Evolutionary conservation across 352 stramenopile species (phyloP), one percentile per base, ranked within the genome.

Genomic region (Phytophthora pinifolia): DNA sequence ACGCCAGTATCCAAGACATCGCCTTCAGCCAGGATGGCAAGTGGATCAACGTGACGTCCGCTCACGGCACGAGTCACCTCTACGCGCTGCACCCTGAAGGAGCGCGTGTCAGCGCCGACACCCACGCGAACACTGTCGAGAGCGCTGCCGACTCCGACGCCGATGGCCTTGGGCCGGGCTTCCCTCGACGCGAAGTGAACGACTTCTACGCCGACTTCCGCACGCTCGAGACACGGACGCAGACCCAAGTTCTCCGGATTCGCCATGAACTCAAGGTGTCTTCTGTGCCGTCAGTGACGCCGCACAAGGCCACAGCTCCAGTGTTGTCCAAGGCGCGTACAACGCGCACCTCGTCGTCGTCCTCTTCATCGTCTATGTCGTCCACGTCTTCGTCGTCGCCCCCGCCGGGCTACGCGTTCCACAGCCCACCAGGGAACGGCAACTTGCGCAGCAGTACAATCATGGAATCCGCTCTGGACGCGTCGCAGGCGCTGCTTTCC

Each of bases 11-110:
- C 52, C 80, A 87, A 20, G 68, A 94, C 37, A 74, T 96, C 30
- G 65, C 77, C 5, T 91, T 94, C 56, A 94, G 83, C 51, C 72
- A 87, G 27, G 83, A 96, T 51, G 65, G 77, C 32, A 93, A 94
- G 62, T 96, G 86, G 86, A 72, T 94, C 47, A 91, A 76, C 54
- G 81, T 92, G 36, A 94, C 86, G 22, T 93, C 86, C 35, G 71
- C 79, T 2, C 84, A 92, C 33, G 86, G 86, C 36, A 96, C 86
- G 5, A 94, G 83, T 34, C 86, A 96, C 55, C 51, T 96, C 10
- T 96, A 92, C 41, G 80, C 80, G 15, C 73, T 93, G 13, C 79
- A 90, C 41, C 83, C 83, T 0, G 79, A 94, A 54, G 85, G 85
- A 33, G 69, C 59, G 2, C 65, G 74, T 1, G 76, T 94, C n/a